Conservation (phyloP, 2,329 filamentous ascomycete species). For the Neonectria hederae region DNA sequence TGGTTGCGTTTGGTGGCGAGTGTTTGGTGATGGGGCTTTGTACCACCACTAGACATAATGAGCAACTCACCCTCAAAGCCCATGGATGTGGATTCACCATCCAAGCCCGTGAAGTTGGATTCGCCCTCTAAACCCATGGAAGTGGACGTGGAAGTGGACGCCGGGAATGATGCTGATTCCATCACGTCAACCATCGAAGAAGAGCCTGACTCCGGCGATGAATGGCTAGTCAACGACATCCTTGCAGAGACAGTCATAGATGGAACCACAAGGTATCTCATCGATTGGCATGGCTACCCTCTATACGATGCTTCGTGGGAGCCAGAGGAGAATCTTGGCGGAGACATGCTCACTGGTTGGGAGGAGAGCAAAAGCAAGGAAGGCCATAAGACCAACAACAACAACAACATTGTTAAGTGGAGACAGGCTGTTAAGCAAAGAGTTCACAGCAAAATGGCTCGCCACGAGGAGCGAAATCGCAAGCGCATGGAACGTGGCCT, state of each 20-base stretch:
- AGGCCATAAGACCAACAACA: conserved; percentile 43
- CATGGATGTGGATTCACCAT: neutral
- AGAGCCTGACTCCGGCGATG: conserved; percentile 50
- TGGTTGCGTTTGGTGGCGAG: neutral
- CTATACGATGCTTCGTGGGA: conserved; percentile 60
- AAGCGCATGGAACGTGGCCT: conserved; percentile 53
- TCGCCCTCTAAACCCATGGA: neutral
- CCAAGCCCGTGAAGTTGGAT: neutral
- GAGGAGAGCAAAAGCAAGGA: conserved; percentile 50
- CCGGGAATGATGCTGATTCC: conserved; percentile 43
- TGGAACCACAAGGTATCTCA: conserved; percentile 45
- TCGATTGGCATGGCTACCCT: conserved; percentile 50
- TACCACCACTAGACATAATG: neutral
- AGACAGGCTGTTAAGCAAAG: conserved; percentile 45
- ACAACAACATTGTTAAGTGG: conserved; percentile 53
- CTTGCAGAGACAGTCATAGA: conserved; percentile 55
- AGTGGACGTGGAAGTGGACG: neutral
- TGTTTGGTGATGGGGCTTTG: neutral
- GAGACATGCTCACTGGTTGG: conserved; percentile 55
- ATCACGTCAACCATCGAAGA: conserved; percentile 48
- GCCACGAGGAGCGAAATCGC: conserved; percentile 55
- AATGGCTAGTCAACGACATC: conserved; percentile 62
- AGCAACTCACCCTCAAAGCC: neutral
- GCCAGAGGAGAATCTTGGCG: conserved; percentile 54
- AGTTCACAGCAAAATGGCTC: conserved; percentile 44